Percentiles rank a stretch among this genome's conserved stretches.
These are phyloP conservation scores for Leucosporidium yakuticum DNA, from an alignment of 768 basidiomycete genomes.

Conservation along the genomic window DNA sequence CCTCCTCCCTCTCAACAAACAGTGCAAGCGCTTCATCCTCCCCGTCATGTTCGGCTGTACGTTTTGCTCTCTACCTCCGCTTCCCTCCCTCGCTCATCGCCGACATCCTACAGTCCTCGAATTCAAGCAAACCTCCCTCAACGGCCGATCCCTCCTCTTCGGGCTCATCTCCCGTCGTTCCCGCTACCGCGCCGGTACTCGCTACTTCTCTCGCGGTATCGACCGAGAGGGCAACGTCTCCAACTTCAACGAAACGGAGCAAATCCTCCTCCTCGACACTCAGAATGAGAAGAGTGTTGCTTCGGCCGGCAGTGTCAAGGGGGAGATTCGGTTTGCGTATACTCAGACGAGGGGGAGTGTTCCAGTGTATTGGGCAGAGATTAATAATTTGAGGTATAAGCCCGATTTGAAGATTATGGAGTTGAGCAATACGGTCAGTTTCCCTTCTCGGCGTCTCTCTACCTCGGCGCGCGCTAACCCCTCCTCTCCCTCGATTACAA, in stretches of 20 bases:
- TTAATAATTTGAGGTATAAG: conserved; percentile 90
- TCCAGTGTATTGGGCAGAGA: conserved; percentile 92
- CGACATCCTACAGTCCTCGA: conserved; percentile 64
- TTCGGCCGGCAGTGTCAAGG: conserved; percentile 38
- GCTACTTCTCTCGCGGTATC: conserved; percentile 91
- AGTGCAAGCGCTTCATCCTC: conserved; percentile 84
- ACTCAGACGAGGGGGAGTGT: conserved; percentile 91
- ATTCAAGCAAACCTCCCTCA: conserved; percentile 65
- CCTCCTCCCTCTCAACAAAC: not conserved
- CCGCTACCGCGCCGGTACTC: conserved; percentile 88
- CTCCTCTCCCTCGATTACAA: conserved; percentile 39
- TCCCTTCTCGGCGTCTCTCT: conserved; percentile 19
- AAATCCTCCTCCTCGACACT: conserved; percentile 70
- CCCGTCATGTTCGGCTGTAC: conserved; percentile 91
- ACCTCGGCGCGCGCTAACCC: not conserved
- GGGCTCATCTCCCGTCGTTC: conserved; percentile 88
- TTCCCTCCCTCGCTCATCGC: conserved; percentile 15
- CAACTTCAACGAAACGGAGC: conserved; percentile 98
- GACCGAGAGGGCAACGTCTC: conserved; percentile 83
- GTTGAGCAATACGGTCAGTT: conserved; percentile 68
- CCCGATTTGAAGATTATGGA: conserved; percentile 98
- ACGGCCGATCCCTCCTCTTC: conserved; percentile 71
- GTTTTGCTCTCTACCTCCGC: conserved; percentile 43
- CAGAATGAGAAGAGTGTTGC: conserved; percentile 26
- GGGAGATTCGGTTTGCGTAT: conserved; percentile 59